Base-by-base conservation (phyloP, 768 basidiomycete species). In the Termitomyces sp. region DNA sequence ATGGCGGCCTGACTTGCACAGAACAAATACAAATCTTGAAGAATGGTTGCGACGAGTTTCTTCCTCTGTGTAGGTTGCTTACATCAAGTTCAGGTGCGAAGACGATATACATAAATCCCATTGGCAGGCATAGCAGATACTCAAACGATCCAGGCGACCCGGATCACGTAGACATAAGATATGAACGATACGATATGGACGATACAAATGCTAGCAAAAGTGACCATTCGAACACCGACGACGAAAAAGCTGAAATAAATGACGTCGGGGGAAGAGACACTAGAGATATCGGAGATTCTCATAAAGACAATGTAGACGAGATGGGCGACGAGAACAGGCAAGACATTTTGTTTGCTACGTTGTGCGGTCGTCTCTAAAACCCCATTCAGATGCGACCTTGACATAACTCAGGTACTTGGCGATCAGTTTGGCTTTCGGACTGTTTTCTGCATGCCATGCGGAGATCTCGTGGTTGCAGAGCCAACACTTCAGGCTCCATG, bases 401-500 rank as follows among this genome's bases (percentile, higher is more conserved):
- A 64, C 39, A 37, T 57, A 22, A 57, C 37, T 20, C 39, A 59
- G 18, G 24, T 64, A 9, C 48, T 62, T 28, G 58, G 58, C 6
- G 59, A 54, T 26, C 53, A 60, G 50, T 48, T 58, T 36, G 63
- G 61, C 24, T 64, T 50, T 54, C 58, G 49, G 15, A 62, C 63
- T 41, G 50, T 64, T 29, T 58, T 50, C 37, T 64, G 63, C 51
- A 55, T 58, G 50, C 31, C 48, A 2, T 64, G 61, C 49, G 61
- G 56, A 18, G 63, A 64, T 49, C 63, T 64, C 33, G 59, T 64
- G 29, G 63, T 62, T 24, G 63, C 61, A 7, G 63, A 64, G 46
- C 62, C 64, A 5, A 66, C 69, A 2, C 70, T 80, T n/a, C 62
- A 60, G 16, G 75, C 77, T 1, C 69, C 77, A 2, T 84, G 83